Percentiles rank a stretch among this genome's conserved stretches.
phyloP scores from a whole-genome alignment of 163 green algal genomes.

The Scenedesmus sp. region DNA sequence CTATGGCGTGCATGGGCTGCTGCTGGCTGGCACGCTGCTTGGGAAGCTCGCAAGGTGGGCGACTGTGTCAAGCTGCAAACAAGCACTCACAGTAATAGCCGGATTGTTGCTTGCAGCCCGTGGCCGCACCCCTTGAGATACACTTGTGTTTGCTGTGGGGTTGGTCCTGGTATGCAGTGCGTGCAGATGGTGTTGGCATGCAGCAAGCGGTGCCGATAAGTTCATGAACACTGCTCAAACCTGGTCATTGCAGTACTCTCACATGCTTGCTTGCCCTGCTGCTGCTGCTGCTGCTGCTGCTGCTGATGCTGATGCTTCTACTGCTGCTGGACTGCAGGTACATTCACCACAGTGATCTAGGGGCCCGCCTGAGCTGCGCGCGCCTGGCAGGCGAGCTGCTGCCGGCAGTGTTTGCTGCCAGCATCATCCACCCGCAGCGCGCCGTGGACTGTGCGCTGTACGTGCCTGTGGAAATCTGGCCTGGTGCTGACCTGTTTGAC shows the following conservation, averaged over 20 bases:
- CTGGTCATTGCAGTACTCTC: no score
- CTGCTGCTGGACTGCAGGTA: slow-evolving; percentile 46
- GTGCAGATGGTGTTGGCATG: no score
- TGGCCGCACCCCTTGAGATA: no score
- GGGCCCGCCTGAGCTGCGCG: slow-evolving; percentile 58
- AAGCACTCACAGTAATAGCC: no score
- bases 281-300: background rate
- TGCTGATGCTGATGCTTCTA: background rate
- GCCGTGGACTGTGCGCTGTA: slow-evolving; percentile 68
- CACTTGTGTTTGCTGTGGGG: no score
- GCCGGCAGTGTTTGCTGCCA: slow-evolving; percentile 55
- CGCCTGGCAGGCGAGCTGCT: slow-evolving; percentile 67
- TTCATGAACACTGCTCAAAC: no score
- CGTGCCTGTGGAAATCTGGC: slow-evolving; percentile 68
- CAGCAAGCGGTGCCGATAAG: no score
- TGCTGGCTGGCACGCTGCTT: slow-evolving; percentile 66
- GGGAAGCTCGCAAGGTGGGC: slow-evolving; percentile 68
- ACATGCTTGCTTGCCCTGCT: background rate
- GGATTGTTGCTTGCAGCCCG: no score
- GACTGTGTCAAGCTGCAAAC: no score
- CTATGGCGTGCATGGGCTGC: slow-evolving; percentile 71
- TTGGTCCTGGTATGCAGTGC: no score
- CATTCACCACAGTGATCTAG: slow-evolving; percentile 53
- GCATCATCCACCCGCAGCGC: slow-evolving; percentile 73
- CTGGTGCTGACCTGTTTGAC: slow-evolving; percentile 64